A percentile compares a stretch with the other conserved stretches of the same genome.
These are phyloP conservation scores for Tritrichomonas musculus DNA, from an alignment of 208 protist genomes.

Conservation along the genomic window DNA sequence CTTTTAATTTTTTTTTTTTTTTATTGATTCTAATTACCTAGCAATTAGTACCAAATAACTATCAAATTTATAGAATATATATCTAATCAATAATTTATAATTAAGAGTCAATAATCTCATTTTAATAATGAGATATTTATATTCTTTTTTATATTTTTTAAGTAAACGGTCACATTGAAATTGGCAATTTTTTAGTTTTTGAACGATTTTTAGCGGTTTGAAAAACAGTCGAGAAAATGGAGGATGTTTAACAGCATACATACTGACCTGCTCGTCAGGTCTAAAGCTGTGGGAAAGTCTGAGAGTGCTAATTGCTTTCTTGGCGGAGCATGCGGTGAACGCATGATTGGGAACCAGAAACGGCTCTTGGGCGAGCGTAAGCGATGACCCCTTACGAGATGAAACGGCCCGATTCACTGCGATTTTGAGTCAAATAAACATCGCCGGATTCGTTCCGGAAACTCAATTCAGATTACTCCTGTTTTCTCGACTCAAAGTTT, in stretches of 20 bases:
- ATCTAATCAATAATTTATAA: too few relatives aligned
- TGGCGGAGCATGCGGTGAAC: constrained; percentile 32
- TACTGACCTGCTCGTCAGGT: neutral
- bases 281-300: constrained; percentile 32
- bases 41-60: too few relatives aligned
- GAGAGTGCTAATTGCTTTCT: constrained; percentile 30
- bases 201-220: too few relatives aligned
- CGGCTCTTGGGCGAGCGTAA: neutral
- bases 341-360: constrained; percentile 14
- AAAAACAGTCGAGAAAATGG: neutral
- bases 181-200: too few relatives aligned
- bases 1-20: too few relatives aligned
- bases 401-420: neutral
- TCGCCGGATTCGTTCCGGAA: constrained; percentile 31
- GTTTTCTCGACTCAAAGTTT: neutral
- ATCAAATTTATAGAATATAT: too few relatives aligned
- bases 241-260: constrained; percentile 13
- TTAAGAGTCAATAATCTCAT: too few relatives aligned
- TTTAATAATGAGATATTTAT: too few relatives aligned
- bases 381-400: constrained; percentile 3
- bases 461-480: constrained; percentile 35
- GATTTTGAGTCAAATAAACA: constrained; percentile 25
- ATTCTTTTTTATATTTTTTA: too few relatives aligned
- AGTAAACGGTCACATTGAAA: too few relatives aligned
- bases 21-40: too few relatives aligned